A percentile compares a stretch with the other conserved stretches of the same genome.
These are phyloP conservation scores for Leccinum uliginosum DNA, from an alignment of 768 basidiomycete genomes.

Conservation along the genomic window DNA sequence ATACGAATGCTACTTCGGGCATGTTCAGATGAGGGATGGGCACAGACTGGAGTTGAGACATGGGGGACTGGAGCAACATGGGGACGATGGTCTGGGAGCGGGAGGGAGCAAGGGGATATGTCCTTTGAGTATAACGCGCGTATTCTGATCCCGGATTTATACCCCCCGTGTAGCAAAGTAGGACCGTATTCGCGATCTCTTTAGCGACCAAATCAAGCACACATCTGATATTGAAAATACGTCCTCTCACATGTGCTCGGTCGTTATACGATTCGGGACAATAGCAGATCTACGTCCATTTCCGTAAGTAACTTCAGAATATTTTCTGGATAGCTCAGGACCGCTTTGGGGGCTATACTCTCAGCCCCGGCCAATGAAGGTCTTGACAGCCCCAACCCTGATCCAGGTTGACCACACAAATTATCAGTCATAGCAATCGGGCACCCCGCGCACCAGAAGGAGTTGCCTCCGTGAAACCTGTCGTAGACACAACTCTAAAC, in stretches of 20 bases:
- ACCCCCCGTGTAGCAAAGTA: slow-evolving; percentile 27
- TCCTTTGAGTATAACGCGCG: slow-evolving; percentile 17
- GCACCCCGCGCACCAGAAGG: slow-evolving; percentile 12
- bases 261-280: slow-evolving; percentile 24
- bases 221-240: slow-evolving; percentile 32
- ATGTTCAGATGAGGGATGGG: slow-evolving; percentile 58
- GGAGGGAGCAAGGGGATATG: slow-evolving; percentile 18
- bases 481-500: slow-evolving; percentile 4
- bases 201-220: slow-evolving; percentile 32
- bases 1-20: slow-evolving; percentile 54
- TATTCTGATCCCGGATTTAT: slow-evolving; percentile 28
- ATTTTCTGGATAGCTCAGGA: slow-evolving; percentile 14
- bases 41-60: slow-evolving; percentile 30
- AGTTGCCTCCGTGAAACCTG: slow-evolving; percentile 13
- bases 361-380: slow-evolving; percentile 17
- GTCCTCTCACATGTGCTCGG: slow-evolving; percentile 30
- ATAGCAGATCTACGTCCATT: slow-evolving; percentile 26
- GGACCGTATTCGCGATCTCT: slow-evolving; percentile 21
- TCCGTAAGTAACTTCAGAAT: slow-evolving; percentile 16
- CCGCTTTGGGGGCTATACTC: slow-evolving; percentile 16
- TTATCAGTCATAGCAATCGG: slow-evolving; percentile 8
- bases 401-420: slow-evolving; percentile 9
- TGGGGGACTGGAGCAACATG: slow-evolving; percentile 11
- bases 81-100: slow-evolving; percentile 6
- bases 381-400: slow-evolving; percentile 16